Evolutionary conservation across 1,284 basidiomycete genomes (phyloP), one percentile per base, ranked within the genome.

Genomic region (Boletellus deceptivus): DNA sequence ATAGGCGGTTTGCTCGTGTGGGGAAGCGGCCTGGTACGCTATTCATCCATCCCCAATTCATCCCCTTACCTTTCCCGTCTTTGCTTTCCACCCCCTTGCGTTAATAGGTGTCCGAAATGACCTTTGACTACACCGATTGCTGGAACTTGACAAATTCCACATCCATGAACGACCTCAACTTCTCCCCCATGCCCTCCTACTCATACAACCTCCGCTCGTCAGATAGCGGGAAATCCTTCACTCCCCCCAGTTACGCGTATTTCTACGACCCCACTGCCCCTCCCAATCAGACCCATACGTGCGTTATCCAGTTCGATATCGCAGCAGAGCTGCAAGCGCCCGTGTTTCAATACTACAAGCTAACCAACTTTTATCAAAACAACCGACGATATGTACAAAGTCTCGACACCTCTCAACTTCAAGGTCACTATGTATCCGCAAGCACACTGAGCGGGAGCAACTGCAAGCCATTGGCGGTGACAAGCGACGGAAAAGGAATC

Each of bases 331-430:
- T 99, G 39, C 72, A 82, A 7, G 72, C 80, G 17, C 79, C 87
- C 31, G 90, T 99, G 4, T 86, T 99, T 65, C 77, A 98, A 58
- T 99, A 99, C 76, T 99, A 99, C 82, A 93, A 93, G 72, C 83
- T 96, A 69, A 91, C 89, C 52, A 93, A 93, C 74, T 96, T 92
- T 77, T 99, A 88, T 74, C 97, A 99, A 78, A 99, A 99, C 70
- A 97, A 99, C 70, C 86, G 97, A 43, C 84, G 97, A 64, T 99
- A 99, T 68, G 94, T 99, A 55, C 92, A 96, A 76, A 96, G 91
- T 67, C 74, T 93, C 48, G 83, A 95, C 65, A 77, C 86, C 7
- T 77, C 87, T 59, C 97, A 99, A 72, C 79, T 99, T 42, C 83
- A 84, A 61, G 96, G 95, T 50, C 76, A 91, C 49, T 72, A 70